Conservation (phyloP, 2,329 filamentous ascomycete species). For the Aspergillus novofumigatus region DNA sequence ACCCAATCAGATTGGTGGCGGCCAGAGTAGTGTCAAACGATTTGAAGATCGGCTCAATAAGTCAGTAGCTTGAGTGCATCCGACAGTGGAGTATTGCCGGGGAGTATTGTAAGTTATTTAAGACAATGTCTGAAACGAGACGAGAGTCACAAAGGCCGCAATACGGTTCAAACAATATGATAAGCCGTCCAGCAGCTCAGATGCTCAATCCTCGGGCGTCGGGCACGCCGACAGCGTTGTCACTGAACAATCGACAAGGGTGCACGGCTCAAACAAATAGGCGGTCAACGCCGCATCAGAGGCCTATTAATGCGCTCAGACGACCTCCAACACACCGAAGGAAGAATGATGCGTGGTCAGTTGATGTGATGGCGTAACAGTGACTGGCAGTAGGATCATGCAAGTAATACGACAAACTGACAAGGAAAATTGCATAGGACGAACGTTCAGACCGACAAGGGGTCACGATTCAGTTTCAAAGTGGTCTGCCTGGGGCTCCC, state of each 20-base stretch:
- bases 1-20: constrained; percentile 17
- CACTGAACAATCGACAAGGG: constrained; percentile 1
- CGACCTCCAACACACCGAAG: not conserved
- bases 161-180: not conserved
- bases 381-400: not conserved
- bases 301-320: not conserved
- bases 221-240: constrained; percentile 15
- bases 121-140: constrained; percentile 3
- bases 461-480: not conserved
- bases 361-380: not conserved
- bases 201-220: constrained; percentile 16
- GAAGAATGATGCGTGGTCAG: not conserved
- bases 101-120: not conserved
- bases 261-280: not conserved
- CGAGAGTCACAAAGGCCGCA: not conserved
- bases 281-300: not conserved
- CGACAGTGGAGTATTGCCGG: constrained; percentile 2
- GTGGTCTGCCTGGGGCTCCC: not conserved
- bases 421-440: not conserved
- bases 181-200: not conserved
- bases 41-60: constrained; percentile 2
- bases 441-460: not conserved
- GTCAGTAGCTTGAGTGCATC: not conserved
- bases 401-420: not conserved
- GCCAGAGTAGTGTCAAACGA: not conserved